These are phyloP conservation scores for Mycena belliarum DNA, from an alignment of 768 basidiomycete species.

Conservation along the genomic window DNA sequence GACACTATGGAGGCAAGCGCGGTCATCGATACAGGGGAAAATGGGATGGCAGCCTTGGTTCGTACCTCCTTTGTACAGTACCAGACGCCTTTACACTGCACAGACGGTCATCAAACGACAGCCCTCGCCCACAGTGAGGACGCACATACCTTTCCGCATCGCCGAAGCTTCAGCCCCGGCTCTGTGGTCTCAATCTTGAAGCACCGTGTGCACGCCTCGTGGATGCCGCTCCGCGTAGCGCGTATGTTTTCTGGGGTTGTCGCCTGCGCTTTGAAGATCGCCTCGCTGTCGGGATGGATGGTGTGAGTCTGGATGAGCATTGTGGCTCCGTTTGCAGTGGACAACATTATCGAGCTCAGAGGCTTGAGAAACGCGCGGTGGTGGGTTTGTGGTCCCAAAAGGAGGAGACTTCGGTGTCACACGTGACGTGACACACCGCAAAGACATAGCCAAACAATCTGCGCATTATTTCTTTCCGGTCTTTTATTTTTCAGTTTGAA, in stretches of 20 bases:
- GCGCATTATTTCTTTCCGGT: no score
- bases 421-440: no score
- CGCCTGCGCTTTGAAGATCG: conserved; percentile 3
- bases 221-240: not conserved
- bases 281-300: conserved; percentile 1
- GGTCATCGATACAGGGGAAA: not conserved
- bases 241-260: not conserved
- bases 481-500: no score
- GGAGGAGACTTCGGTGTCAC: no score
- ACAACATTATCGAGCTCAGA: no score
- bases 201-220: not conserved
- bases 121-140: not conserved
- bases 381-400: no score
- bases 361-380: no score
- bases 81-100: conserved; percentile 2
- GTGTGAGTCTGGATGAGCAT: not conserved
- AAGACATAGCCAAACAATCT: no score
- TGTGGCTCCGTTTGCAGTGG: no score
- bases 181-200: not conserved
- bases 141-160: not conserved
- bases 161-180: not conserved
- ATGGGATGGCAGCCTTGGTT: no score
- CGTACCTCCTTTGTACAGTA: conserved; percentile 13
- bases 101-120: not conserved
- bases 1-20: not conserved